Percentiles rank a stretch among this genome's conserved stretches.
These are phyloP conservation scores for Fusarium sp. DNA, from an alignment of 2,329 filamentous ascomycete genomes.

Conservation along the genomic window DNA sequence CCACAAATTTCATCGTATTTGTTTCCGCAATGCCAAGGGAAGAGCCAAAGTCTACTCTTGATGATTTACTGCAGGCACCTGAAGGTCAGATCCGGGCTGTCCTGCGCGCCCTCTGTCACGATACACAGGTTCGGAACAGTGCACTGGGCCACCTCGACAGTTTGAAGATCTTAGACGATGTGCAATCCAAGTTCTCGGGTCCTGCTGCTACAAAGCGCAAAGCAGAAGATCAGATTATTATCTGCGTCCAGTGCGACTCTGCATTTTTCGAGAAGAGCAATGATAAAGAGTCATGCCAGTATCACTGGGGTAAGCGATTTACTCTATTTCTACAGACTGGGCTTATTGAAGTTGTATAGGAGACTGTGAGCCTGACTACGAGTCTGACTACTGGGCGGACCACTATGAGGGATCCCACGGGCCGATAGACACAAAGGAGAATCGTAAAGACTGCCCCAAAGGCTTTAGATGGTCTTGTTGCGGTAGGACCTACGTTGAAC, in stretches of 20 bases:
- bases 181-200: no score
- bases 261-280: neutral
- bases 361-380: slow-evolving; percentile 25
- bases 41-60: neutral
- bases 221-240: neutral
- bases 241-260: slow-evolving; percentile 28
- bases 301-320: slow-evolving; percentile 27
- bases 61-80: slow-evolving; percentile 2
- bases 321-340: neutral
- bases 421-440: slow-evolving; percentile 26
- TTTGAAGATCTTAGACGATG: no score
- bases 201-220: no score
- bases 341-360: slow-evolving; percentile 9
- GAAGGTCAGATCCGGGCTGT: slow-evolving; percentile 23
- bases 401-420: slow-evolving; percentile 23
- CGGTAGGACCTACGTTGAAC: neutral
- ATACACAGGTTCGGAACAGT: no score
- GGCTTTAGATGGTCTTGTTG: slow-evolving; percentile 44
- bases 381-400: slow-evolving; percentile 23
- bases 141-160: no score
- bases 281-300: slow-evolving; percentile 4
- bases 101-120: slow-evolving; percentile 14
- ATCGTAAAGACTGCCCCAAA: slow-evolving; percentile 16
- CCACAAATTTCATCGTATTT: neutral
- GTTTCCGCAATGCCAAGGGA: neutral